Evolutionary conservation across 2,329 filamentous ascomycete genomes (phyloP).

Genomic region (Blumeria hordei): DNA sequence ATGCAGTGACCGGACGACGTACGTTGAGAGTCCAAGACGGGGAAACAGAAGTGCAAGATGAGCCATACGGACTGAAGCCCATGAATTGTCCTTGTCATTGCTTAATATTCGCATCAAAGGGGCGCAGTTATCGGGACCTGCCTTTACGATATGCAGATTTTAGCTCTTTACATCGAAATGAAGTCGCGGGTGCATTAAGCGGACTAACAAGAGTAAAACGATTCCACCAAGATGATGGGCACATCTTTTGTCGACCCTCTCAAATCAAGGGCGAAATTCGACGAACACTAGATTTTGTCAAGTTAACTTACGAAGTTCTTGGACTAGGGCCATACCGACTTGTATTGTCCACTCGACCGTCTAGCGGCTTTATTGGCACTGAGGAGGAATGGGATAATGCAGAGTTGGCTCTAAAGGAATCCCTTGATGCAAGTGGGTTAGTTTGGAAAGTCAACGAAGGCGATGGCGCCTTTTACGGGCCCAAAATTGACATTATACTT

Average conservation of each 20-base stretch:
- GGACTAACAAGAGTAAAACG: conserved; percentile 64
- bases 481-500: conserved; percentile 74
- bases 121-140: conserved; percentile 54
- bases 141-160: conserved; percentile 75
- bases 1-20: conserved; percentile 38
- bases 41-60: conserved; percentile 27
- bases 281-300: conserved; percentile 49
- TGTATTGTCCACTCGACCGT: conserved; percentile 54
- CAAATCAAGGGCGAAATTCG: conserved; percentile 56
- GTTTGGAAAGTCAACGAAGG: conserved; percentile 55
- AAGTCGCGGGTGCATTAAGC: conserved; percentile 57
- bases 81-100: conserved; percentile 54
- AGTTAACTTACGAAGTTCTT: conserved; percentile 45
- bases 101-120: conserved; percentile 52
- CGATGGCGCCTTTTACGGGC: conserved; percentile 76
- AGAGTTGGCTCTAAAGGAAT: conserved; percentile 38
- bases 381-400: conserved; percentile 44
- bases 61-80: conserved; percentile 65
- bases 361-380: conserved; percentile 54
- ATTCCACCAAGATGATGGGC: conserved; percentile 78
- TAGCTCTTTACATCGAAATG: conserved; percentile 66
- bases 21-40: conserved; percentile 14
- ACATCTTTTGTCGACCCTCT: conserved; percentile 64
- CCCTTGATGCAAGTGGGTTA: conserved; percentile 37
- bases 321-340: conserved; percentile 49